These are phyloP conservation scores for Kodamaea arcana DNA, from an alignment of 1,139 yeast species.

Conservation along the genomic window DNA sequence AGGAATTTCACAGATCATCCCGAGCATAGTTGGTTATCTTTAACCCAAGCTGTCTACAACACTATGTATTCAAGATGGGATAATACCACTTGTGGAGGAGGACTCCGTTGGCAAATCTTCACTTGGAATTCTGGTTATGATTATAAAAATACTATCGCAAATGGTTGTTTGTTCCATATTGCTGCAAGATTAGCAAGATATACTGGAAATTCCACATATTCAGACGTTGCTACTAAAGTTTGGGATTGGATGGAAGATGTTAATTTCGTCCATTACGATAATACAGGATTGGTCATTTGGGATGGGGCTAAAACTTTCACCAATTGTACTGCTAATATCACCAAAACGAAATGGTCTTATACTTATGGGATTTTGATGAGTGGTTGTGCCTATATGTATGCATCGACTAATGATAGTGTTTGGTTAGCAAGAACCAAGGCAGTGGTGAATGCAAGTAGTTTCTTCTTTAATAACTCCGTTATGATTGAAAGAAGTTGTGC, in stretches of 20 bases:
- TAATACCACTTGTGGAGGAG: conserved; percentile 67
- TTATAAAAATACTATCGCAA: conserved; percentile 85
- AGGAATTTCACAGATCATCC: conserved; percentile 51
- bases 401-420: conserved; percentile 58
- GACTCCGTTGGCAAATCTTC: conserved; percentile 94
- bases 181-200: conserved; percentile 86
- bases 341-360: conserved; percentile 77
- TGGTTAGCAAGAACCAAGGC: conserved; percentile 65
- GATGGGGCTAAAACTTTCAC: conserved; percentile 73
- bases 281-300: conserved; percentile 46
- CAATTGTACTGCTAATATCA: conserved; percentile 56
- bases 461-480: conserved; percentile 54
- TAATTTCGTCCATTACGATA: conserved; percentile 43
- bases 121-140: conserved; percentile 92
- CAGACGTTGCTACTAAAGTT: conserved; percentile 73
- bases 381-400: conserved; percentile 81
- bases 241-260: conserved; percentile 79
- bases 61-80: conserved; percentile 94
- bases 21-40: conserved; percentile 63
- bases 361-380: conserved; percentile 77
- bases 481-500: conserved; percentile 81
- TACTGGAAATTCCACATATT: conserved; percentile 69
- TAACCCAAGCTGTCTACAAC: conserved; percentile 80
- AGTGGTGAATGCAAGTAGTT: conserved; percentile 49
- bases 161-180: conserved; percentile 84